Percentiles rank a stretch among this genome's conserved stretches.
These are phyloP conservation scores for Penicillium simplicissimum DNA, from an alignment of 495 filamentous ascomycete genomes.

Conservation along the genomic window DNA sequence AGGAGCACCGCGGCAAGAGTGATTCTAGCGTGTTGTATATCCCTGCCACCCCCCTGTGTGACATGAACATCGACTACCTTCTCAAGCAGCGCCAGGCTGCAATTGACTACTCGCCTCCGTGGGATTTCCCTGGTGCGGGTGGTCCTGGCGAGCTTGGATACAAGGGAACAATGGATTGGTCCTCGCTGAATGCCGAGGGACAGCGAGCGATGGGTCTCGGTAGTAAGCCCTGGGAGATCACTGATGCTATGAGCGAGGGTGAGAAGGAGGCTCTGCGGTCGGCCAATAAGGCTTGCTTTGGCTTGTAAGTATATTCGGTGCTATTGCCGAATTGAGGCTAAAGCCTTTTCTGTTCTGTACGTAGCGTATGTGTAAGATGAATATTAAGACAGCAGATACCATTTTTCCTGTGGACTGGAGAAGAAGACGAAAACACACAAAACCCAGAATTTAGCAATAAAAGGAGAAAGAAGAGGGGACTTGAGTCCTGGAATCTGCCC, in stretches of 20 bases:
- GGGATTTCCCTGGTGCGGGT: slow-evolving; percentile 66
- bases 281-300: slow-evolving; percentile 59
- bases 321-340: not conserved
- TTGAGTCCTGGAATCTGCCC: too few relatives aligned
- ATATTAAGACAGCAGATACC: not conserved
- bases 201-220: slow-evolving; percentile 62
- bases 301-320: slow-evolving; percentile 10
- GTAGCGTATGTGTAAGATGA: not conserved
- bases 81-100: slow-evolving; percentile 63
- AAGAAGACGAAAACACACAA: not conserved
- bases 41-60: slow-evolving; percentile 77
- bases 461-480: too few relatives aligned
- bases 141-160: slow-evolving; percentile 46
- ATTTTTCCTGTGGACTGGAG: not conserved
- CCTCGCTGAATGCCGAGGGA: slow-evolving; percentile 44
- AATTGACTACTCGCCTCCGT: slow-evolving; percentile 42
- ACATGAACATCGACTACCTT: slow-evolving; percentile 70
- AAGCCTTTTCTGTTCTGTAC: not conserved
- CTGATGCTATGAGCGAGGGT: slow-evolving; percentile 50
- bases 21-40: slow-evolving; percentile 88
- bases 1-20: slow-evolving; percentile 63
- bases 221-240: slow-evolving; percentile 48
- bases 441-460: too few relatives aligned
- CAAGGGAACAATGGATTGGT: slow-evolving; percentile 43
- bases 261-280: slow-evolving; percentile 56